A percentile compares a stretch with the other conserved stretches of the same genome.
These are phyloP conservation scores for Aspergillus neotritici DNA, from an alignment of 2,329 filamentous ascomycete species.

Conservation along the genomic window DNA sequence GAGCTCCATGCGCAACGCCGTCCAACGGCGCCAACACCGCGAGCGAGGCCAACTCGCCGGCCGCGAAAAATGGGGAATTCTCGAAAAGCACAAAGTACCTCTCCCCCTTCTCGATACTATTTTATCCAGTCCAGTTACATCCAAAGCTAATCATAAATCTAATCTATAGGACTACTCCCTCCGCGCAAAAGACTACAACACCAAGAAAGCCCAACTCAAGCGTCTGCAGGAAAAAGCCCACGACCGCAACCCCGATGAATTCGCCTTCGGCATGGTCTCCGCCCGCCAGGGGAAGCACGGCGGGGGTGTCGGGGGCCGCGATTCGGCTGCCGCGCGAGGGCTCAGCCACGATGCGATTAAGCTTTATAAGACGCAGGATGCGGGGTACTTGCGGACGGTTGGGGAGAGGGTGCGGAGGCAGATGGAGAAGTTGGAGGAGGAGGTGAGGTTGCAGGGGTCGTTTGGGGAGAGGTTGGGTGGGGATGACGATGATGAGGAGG, in stretches of 20 bases:
- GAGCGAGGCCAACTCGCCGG: slow-evolving; percentile 84
- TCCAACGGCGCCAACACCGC: slow-evolving; percentile 77
- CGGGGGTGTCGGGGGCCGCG: slow-evolving; percentile 27
- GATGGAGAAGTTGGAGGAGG: slow-evolving; percentile 46
- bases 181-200: slow-evolving; percentile 58
- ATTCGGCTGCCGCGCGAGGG: slow-evolving; percentile 38
- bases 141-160: slow-evolving; percentile 2
- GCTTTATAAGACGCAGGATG: slow-evolving; percentile 61
- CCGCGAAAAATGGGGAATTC: slow-evolving; percentile 78
- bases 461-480: slow-evolving; percentile 28
- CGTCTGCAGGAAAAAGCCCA: slow-evolving; percentile 55
- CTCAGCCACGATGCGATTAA: slow-evolving; percentile 55
- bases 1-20: slow-evolving; percentile 57
- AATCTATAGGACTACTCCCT: slow-evolving; percentile 55
- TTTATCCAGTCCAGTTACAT: neutral
- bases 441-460: slow-evolving; percentile 38
- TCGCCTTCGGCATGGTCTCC: slow-evolving; percentile 60
- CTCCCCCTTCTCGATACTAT: neutral
- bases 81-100: slow-evolving; percentile 86
- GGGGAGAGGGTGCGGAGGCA: slow-evolving; percentile 52
- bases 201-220: slow-evolving; percentile 56
- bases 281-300: slow-evolving; percentile 42
- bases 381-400: slow-evolving; percentile 55
- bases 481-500: slow-evolving; percentile 17
- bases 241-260: slow-evolving; percentile 61